Percentiles rank a stretch among this genome's conserved stretches.
Conservation (phyloP, 225 moss, liverwort and hornwort species). For the Sphagnum tenellum region DNA sequence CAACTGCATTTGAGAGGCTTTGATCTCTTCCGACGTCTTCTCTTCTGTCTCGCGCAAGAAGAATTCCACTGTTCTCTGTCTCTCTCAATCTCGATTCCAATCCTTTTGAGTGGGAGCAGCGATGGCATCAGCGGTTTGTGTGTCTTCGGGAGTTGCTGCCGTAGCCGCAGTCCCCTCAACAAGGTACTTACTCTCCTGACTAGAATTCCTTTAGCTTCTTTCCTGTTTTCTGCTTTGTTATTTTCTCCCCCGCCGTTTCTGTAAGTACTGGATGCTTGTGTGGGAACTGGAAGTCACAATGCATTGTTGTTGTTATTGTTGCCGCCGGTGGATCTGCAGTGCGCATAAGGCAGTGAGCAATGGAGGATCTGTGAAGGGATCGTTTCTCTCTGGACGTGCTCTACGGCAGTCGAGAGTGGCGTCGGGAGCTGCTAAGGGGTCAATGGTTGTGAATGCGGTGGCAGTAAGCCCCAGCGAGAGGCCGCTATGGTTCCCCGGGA, state of each 20-base stretch:
- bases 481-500: conserved; percentile 91
- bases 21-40: too few relatives aligned
- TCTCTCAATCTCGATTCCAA: too few relatives aligned
- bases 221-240: too few relatives aligned
- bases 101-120: conserved; percentile 7
- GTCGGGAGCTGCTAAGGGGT: conserved; percentile 17
- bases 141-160: conserved; percentile 63
- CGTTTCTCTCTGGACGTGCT: conserved; percentile 68
- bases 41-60: too few relatives aligned
- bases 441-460: conserved; percentile 28
- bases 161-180: conserved; percentile 59
- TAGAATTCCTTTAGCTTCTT: too few relatives aligned
- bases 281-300: too few relatives aligned
- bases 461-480: conserved; percentile 40
- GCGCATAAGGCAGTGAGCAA: conserved; percentile 40
- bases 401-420: conserved; percentile 44
- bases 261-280: too few relatives aligned
- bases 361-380: conserved; percentile 43
- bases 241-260: too few relatives aligned
- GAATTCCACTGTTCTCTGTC: too few relatives aligned
- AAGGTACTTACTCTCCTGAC: conserved; percentile 26
- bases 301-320: too few relatives aligned
- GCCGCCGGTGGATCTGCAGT: neutral
- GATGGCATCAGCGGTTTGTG: conserved; percentile 82
- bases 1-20: too few relatives aligned